Conservation (phyloP, 208 protist genomes). For the Vickermania ingenoplastis region DNA sequence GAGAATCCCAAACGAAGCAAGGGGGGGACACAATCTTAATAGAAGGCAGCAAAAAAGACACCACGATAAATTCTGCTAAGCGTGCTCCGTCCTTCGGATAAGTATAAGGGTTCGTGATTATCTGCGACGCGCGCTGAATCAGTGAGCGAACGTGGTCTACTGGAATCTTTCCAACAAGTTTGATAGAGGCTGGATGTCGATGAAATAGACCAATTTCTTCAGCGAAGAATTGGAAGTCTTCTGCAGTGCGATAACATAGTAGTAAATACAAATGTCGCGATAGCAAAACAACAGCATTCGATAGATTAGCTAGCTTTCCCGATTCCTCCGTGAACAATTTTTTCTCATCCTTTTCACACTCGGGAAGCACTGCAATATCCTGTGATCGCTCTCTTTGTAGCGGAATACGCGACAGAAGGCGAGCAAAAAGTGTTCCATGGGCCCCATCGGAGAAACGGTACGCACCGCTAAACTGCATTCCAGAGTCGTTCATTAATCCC, state of each 20-base stretch:
- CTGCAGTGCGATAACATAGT: background rate
- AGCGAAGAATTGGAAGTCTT: background rate
- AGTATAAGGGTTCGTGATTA: constrained; percentile 47
- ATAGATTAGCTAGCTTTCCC: background rate
- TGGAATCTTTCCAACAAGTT: constrained; percentile 29
- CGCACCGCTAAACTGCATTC: background rate
- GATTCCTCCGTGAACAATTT: background rate
- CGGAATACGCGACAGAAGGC: background rate
- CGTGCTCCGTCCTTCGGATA: constrained; percentile 72
- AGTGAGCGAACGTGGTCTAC: background rate
- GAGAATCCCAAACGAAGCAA: constrained; percentile 69
- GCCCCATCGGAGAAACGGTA: background rate
- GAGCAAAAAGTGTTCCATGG: background rate
- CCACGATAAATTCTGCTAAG: constrained; percentile 44
- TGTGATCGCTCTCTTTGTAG: background rate
- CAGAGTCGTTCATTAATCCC: background rate
- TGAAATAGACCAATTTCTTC: constrained; percentile 45
- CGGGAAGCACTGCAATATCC: background rate
- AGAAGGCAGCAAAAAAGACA: constrained; percentile 51
- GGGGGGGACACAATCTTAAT: constrained; percentile 27
- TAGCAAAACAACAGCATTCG: background rate
- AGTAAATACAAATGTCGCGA: background rate
- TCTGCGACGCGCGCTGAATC: constrained; percentile 14
- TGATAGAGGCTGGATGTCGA: constrained; percentile 60
- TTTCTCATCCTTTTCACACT: background rate